Percentiles rank a stretch among this genome's conserved stretches.
Conservation (phyloP, 495 filamentous ascomycete species). For the Rostrohypoxylon terebratum region DNA sequence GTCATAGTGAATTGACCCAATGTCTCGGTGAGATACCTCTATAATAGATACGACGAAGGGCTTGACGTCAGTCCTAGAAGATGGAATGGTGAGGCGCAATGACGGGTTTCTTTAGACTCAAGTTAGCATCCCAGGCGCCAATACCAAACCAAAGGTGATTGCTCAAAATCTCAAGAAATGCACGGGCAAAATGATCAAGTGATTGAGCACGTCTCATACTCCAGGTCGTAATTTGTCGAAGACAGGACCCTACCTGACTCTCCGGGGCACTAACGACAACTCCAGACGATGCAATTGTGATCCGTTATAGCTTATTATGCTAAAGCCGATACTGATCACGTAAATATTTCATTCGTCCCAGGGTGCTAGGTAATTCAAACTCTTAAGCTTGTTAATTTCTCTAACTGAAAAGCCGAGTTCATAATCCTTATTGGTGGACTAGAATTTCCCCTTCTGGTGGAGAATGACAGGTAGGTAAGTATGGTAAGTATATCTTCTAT, state of each 20-base stretch:
- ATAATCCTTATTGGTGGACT: background rate
- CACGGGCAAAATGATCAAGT: too few relatives aligned
- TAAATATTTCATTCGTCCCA: background rate
- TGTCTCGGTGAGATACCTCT: background rate
- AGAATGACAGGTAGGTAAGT: too few relatives aligned
- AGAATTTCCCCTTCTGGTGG: background rate
- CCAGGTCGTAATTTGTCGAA: too few relatives aligned
- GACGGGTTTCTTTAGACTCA: too few relatives aligned
- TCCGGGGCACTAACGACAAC: too few relatives aligned
- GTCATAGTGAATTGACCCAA: background rate
- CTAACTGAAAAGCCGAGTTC: background rate
- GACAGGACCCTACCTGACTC: too few relatives aligned
- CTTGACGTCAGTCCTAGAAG: background rate
- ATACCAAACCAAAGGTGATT: too few relatives aligned
- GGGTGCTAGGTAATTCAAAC: background rate
- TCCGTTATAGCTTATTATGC: background rate
- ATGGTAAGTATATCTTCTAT: background rate
- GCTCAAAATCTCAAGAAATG: too few relatives aligned
- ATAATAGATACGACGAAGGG: background rate
- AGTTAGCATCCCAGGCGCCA: too few relatives aligned
- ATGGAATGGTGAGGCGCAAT: background rate
- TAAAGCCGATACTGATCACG: background rate
- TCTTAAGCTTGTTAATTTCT: background rate
- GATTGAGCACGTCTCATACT: too few relatives aligned
- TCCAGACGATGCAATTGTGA: too few relatives aligned